Base-by-base conservation (phyloP, 2,329 filamentous ascomycete genomes). In the Byssochlamys sp. region DNA sequence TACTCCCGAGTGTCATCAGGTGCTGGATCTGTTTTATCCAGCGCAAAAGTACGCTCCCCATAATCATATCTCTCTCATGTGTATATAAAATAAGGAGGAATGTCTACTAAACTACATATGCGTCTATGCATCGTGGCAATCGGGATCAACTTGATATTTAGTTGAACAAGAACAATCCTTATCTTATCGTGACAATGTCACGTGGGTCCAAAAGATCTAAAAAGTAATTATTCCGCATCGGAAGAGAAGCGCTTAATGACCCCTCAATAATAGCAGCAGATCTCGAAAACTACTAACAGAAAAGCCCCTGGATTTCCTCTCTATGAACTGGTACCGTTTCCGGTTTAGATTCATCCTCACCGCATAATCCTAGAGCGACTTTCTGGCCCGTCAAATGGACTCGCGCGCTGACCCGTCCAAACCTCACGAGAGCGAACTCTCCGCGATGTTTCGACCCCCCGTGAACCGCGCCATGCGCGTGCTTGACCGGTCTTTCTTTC, bases 401-500 rank as follows among this genome's bases (percentile, higher is more conserved):
- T 45, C 39, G n/a, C 39, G 39, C 39, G 39, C 39, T 45, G n/a
- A 51, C 24, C 49, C 24, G 25, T 51, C 49, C 49, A 51, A 26
- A 26, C 27, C 49, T 51, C 24, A 27, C 49, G 49, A 59, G 48
- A 62, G 65, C 64, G 64, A 71, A 59, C 60, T 70, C 60, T 63
- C 69, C 60, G 67, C 65, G 55, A 84, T 85, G 81, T 89, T 96
- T 72, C 84, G 86, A 63, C 90, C 91, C 52, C 91, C 91, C 26
- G 79, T 91, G 59, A 87, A 92, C 66, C 87, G 89, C 71, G 85
- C 87, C 59, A 89, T 90, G 78, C 85, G 85, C 69, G 82, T 83
- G 54, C 84, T 99, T 62, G 91, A 99, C 76, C 86, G 89, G 63
- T 81, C 86, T 14, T 86, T 95, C 62, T 97, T 97, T 77, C 80